Conservation (phyloP, 805 yeast genomes). For the Wickerhamomyces chaumierensis region DNA sequence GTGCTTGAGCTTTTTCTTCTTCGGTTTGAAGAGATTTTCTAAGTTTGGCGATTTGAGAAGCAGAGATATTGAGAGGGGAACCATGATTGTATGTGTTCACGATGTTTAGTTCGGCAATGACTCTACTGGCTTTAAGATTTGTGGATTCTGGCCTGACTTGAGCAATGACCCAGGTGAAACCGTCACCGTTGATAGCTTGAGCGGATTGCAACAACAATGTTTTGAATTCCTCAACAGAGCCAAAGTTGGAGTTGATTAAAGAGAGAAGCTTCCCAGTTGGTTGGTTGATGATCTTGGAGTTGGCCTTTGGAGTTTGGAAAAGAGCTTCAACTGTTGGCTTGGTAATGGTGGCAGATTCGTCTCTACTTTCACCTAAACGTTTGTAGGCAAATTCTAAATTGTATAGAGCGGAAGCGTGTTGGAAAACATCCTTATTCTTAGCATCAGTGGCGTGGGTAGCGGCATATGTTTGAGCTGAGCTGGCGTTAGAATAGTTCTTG, state of each 20-base stretch:
- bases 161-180: conserved; percentile 83
- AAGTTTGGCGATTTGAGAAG: conserved; percentile 24
- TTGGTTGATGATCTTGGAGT: conserved; percentile 20
- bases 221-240: conserved; percentile 66
- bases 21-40: conserved; percentile 5
- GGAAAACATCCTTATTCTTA: conserved; percentile 22
- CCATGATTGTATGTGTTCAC: conserved; percentile 88
- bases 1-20: conserved; percentile 8
- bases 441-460: conserved; percentile 19
- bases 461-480: conserved; percentile 9
- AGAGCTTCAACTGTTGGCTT: conserved; percentile 19
- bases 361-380: conserved; percentile 20
- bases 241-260: conserved; percentile 55
- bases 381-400: conserved; percentile 27
- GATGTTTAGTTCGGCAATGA: conserved; percentile 37
- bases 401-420: conserved; percentile 27
- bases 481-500: conserved; percentile 14
- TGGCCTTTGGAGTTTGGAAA: conserved; percentile 33
- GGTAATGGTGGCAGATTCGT: conserved; percentile 2
- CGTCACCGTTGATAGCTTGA: conserved; percentile 71
- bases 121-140: conserved; percentile 20
- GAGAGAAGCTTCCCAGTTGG: conserved; percentile 18
- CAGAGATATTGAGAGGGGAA: conserved; percentile 58
- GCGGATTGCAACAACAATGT: conserved; percentile 62
- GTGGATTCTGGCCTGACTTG: conserved; percentile 11